These are phyloP conservation scores for Cinnamomum micranthum DNA, from an alignment of 164 flowering plant genomes.

Conservation along the genomic window DNA sequence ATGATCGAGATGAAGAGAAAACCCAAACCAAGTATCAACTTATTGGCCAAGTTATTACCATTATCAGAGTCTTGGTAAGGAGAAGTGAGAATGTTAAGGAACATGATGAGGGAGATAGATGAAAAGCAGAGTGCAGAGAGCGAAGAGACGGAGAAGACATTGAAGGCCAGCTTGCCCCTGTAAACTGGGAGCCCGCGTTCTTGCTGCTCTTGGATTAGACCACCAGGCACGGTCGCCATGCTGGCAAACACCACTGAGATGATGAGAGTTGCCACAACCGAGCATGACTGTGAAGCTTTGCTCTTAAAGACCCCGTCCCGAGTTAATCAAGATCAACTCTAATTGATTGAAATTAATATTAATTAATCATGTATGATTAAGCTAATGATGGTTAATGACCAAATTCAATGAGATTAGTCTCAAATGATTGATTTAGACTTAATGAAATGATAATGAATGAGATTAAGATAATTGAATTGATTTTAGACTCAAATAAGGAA, in stretches of 20 bases:
- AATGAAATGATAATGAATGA: too few species aligned
- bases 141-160: neutral
- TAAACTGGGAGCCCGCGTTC: neutral
- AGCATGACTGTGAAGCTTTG: neutral
- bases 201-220: too few species aligned
- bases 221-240: too few species aligned
- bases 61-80: conserved; percentile 2
- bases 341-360: too few species aligned
- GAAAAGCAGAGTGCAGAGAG: neutral
- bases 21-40: neutral
- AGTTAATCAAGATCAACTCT: too few species aligned
- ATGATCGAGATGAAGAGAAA: neutral
- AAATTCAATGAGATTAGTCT: too few species aligned
- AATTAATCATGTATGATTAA: too few species aligned
- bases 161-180: neutral
- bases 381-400: too few species aligned
- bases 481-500: too few species aligned
- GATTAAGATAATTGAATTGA: too few species aligned
- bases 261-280: neutral
- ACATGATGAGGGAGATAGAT: neutral
- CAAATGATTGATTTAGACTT: too few species aligned
- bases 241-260: too few species aligned
- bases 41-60: neutral
- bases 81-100: conserved; percentile 1
- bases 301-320: neutral